These are phyloP conservation scores for Solanum chaucha DNA, from an alignment of 257 asterid species.

Conservation along the genomic window DNA sequence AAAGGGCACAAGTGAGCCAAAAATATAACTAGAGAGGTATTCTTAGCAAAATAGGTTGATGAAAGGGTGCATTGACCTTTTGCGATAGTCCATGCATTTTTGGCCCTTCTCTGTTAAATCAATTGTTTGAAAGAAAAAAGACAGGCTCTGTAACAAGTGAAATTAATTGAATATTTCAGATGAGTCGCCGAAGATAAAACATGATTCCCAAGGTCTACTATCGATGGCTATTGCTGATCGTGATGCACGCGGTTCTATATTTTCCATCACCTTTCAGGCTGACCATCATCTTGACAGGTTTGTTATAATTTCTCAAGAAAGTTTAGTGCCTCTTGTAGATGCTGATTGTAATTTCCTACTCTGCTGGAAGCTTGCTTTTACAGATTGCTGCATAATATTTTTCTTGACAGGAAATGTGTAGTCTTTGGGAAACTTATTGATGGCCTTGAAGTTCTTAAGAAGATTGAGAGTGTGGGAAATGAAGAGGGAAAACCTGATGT, in stretches of 20 bases:
- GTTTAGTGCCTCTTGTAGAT: not conserved
- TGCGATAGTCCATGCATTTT: not conserved
- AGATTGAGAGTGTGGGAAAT: conserved; percentile 81
- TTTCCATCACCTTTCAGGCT: conserved; percentile 73
- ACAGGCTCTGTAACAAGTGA: conserved; percentile 3
- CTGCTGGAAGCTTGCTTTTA: not conserved
- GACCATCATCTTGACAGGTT: conserved; percentile 95
- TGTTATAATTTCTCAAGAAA: not conserved
- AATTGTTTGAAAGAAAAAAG: not conserved
- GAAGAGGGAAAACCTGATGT: conserved; percentile 84
- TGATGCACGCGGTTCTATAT: conserved; percentile 80
- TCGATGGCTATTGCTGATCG: conserved; percentile 93
- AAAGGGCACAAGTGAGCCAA: not conserved
- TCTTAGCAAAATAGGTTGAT: not conserved
- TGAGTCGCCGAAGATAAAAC: conserved; percentile 74
- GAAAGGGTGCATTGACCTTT: not conserved
- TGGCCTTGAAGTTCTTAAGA: conserved; percentile 73
- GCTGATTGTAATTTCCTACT: not conserved
- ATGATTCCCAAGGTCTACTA: conserved; percentile 78
- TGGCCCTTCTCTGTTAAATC: not conserved
- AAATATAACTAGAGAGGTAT: not conserved
- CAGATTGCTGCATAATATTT: not conserved
- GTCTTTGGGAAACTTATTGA: conserved; percentile 91
- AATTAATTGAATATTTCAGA: conserved; percentile 34
- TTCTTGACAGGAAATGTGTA: conserved; percentile 56